Evolutionary conservation across 1,284 basidiomycete genomes (phyloP), one percentile per base, ranked within the genome.

Genomic region (Sparassis latifolia): DNA sequence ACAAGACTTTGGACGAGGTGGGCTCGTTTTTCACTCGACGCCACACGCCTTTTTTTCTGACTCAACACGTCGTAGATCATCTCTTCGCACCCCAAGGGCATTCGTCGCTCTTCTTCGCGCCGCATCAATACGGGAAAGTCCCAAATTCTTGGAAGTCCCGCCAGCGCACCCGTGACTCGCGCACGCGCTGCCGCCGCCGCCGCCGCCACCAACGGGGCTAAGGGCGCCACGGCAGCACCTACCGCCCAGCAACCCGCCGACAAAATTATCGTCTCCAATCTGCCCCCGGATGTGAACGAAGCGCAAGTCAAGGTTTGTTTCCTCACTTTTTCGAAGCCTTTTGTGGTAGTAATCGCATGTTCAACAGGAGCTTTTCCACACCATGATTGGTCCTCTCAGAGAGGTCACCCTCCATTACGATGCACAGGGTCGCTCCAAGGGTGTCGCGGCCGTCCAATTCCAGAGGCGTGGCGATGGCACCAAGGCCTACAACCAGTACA

Each of bases 231-330:
- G 29, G 60, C 69, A 5, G 63, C 72, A 27, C 64, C 71, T 5
- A 61, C 69, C 38, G 56, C 66, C 7, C 55, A 56, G 47, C 76
- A 77, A 49, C 69, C 72, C 30, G 75, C 89, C 2, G 83, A 89
- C 72, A 98, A 98, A 76, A 96, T 98, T 62, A 93, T 98, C 62
- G 92, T 99, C 55, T 94, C 91, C 61, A 97, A 97, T 68, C 82
- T 99, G 51, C 96, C 96, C 32, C 66, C 70, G n/a, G 96, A 99
- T 66, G 96, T 99, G 46, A 95, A 92, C 59, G 96, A 99, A 69
- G 73, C 78, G 28, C 92, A 97, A 70, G 84, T 99, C 67, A 92
- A 89, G 79, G 93, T 97, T 62, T 58, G 78, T 73, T 33, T 27
- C n/a, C 9, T 31, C 2, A 33, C 3, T 44, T 47, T 32, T n/a